Evolutionary conservation across 2,329 filamentous ascomycete genomes (phyloP).

Genomic region (Exophiala sp.): DNA sequence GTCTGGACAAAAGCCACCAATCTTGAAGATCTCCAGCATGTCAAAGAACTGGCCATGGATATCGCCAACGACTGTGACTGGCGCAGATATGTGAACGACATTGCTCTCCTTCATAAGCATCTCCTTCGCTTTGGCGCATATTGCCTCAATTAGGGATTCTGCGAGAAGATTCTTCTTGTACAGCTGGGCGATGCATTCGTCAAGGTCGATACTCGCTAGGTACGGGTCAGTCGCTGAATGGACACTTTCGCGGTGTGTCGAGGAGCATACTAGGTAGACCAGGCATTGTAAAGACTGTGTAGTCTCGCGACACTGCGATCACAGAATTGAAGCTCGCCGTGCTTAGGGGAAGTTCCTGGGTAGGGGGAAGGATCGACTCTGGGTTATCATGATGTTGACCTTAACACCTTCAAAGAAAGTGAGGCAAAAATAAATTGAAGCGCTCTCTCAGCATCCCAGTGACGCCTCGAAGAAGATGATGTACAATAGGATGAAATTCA

Average conservation of each 20-base stretch:
- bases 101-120: constrained; percentile 99
- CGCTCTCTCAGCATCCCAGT: background rate
- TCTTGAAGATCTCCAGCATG: constrained; percentile 98
- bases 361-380: background rate
- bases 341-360: constrained; percentile 10
- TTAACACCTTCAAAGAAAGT: background rate
- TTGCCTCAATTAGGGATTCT: constrained; percentile 96
- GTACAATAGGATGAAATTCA: background rate
- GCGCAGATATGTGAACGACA: constrained; percentile 92
- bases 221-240: background rate
- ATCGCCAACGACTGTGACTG: constrained; percentile 95
- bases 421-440: background rate
- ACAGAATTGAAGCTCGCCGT: background rate
- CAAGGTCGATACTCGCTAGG: constrained; percentile 88
- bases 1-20: constrained; percentile 93
- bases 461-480: background rate
- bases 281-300: constrained; percentile 19
- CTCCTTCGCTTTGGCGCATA: constrained; percentile 99
- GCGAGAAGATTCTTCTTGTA: constrained; percentile 97
- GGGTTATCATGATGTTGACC: constrained; percentile 14
- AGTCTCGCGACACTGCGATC: background rate
- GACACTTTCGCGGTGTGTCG: no score
- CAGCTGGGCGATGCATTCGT: constrained; percentile 94
- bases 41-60: constrained; percentile 99
- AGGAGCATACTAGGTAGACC: constrained; percentile 24